A percentile compares a stretch with the other conserved stretches of the same genome.
phyloP scores from a whole-genome alignment of 345 rosid genomes.

The Clarkia xantiana region DNA sequence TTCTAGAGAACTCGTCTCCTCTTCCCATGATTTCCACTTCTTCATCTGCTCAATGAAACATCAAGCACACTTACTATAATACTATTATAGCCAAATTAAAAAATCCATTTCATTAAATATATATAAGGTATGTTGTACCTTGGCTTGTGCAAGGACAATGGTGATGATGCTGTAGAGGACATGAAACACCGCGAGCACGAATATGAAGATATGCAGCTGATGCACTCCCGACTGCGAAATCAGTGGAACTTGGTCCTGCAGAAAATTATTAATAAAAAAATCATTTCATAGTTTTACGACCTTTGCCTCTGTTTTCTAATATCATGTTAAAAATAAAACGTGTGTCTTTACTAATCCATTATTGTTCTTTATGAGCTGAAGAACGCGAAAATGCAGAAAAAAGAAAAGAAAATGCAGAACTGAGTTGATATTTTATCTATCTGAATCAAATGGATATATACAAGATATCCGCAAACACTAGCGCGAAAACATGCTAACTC shows the following conservation, averaged over 20 bases:
- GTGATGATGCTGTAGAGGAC: slow-evolving; percentile 25
- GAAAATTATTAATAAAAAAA: not conserved
- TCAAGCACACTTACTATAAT: not conserved
- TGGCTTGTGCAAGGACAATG: slow-evolving; percentile 24
- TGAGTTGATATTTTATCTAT: too few relatives aligned
- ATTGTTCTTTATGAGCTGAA: too few relatives aligned
- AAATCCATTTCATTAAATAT: too few relatives aligned
- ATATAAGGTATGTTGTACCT: too few relatives aligned
- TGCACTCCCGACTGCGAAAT: slow-evolving; percentile 27
- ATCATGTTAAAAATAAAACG: too few relatives aligned
- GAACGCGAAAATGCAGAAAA: too few relatives aligned
- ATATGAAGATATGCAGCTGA: slow-evolving; percentile 34
- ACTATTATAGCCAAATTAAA: not conserved
- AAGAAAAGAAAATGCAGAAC: too few relatives aligned
- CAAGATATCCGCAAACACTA: too few relatives aligned
- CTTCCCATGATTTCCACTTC: slow-evolving; percentile 34
- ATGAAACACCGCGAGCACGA: slow-evolving; percentile 30
- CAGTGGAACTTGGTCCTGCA: slow-evolving; percentile 22
- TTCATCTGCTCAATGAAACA: slow-evolving; percentile 18
- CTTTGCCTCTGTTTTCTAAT: too few relatives aligned
- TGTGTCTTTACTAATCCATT: too few relatives aligned
- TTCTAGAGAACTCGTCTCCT: slow-evolving; percentile 28
- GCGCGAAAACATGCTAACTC: too few relatives aligned
- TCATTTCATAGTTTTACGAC: not conserved
- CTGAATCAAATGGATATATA: too few relatives aligned